phyloP scores from a whole-genome alignment of 1,284 basidiomycete species.

The Hymenochaete sp. region DNA sequence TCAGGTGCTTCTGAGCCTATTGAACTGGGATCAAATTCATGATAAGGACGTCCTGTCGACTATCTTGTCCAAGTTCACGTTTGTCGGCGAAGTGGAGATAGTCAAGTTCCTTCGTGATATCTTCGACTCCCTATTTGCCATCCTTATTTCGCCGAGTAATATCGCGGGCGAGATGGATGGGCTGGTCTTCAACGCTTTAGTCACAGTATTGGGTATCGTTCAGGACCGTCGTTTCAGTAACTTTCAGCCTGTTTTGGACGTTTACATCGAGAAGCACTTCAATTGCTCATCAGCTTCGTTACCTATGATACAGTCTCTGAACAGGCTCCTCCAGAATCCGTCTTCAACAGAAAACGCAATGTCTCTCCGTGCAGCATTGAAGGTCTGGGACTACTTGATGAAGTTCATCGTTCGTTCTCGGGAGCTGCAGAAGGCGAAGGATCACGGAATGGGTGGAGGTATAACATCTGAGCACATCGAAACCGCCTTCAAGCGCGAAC shows the following conservation, averaged over 20 bases:
- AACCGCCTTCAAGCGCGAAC: conserved; percentile 74
- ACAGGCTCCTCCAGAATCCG: conserved; percentile 70
- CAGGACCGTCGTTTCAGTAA: conserved; percentile 94
- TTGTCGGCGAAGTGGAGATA: conserved; percentile 88
- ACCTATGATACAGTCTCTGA: conserved; percentile 82
- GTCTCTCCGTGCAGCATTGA: conserved; percentile 78
- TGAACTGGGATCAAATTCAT: conserved; percentile 73
- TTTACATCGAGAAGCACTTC: conserved; percentile 91
- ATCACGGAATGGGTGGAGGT: conserved; percentile 66
- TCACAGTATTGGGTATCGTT: conserved; percentile 84
- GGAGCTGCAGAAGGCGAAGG: conserved; percentile 79
- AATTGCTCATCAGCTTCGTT: conserved; percentile 68
- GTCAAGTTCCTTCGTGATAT: conserved; percentile 91
- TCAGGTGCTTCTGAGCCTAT: conserved; percentile 70
- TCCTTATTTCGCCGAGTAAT: conserved; percentile 72
- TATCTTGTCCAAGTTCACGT: conserved; percentile 81
- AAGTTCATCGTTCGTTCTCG: conserved; percentile 85
- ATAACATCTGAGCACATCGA: conserved; percentile 84
- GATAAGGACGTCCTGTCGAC: conserved; percentile 64
- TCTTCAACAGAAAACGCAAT: conserved; percentile 68
- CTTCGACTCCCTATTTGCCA: conserved; percentile 89
- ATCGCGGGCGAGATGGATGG: conserved; percentile 74
- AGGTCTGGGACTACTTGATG: conserved; percentile 96
- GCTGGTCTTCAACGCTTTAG: conserved; percentile 84
- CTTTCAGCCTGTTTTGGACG: conserved; percentile 87